Conservation (phyloP, 805 yeast genomes). For the Komagataella pseudopastoris region DNA sequence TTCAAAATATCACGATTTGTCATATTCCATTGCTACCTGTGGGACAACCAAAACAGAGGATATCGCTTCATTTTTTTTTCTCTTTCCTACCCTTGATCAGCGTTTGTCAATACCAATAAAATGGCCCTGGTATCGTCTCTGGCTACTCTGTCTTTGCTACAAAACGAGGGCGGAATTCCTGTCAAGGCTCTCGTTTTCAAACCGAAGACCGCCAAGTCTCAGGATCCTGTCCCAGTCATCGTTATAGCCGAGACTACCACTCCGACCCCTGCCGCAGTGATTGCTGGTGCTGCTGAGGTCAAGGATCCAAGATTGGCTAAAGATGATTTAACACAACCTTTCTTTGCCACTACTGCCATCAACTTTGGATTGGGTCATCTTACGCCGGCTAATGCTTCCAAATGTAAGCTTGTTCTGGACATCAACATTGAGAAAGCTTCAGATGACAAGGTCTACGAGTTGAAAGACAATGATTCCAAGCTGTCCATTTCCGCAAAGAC, state of each 20-base stretch:
- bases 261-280: slow-evolving; percentile 47
- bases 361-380: slow-evolving; percentile 49
- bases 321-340: slow-evolving; percentile 59
- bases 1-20: not conserved
- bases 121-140: slow-evolving; percentile 64
- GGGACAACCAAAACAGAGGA: not conserved
- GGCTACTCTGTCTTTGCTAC: slow-evolving; percentile 49
- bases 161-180: slow-evolving; percentile 34
- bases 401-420: slow-evolving; percentile 49
- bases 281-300: slow-evolving; percentile 54
- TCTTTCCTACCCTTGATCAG: not conserved
- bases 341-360: slow-evolving; percentile 43
- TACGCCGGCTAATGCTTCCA: slow-evolving; percentile 33
- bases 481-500: slow-evolving; percentile 34
- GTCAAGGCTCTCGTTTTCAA: slow-evolving; percentile 77
- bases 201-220: slow-evolving; percentile 81
- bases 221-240: slow-evolving; percentile 65
- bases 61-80: not conserved
- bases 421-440: slow-evolving; percentile 28
- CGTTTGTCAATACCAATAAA: not conserved
- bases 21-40: not conserved
- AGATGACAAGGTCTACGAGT: slow-evolving; percentile 35
- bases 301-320: slow-evolving; percentile 86
- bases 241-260: slow-evolving; percentile 66
- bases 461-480: slow-evolving; percentile 34